Evolutionary conservation across 805 yeast species (phyloP), one percentile per base, ranked within the genome.

Genomic region (Myxozyma monticola): DNA sequence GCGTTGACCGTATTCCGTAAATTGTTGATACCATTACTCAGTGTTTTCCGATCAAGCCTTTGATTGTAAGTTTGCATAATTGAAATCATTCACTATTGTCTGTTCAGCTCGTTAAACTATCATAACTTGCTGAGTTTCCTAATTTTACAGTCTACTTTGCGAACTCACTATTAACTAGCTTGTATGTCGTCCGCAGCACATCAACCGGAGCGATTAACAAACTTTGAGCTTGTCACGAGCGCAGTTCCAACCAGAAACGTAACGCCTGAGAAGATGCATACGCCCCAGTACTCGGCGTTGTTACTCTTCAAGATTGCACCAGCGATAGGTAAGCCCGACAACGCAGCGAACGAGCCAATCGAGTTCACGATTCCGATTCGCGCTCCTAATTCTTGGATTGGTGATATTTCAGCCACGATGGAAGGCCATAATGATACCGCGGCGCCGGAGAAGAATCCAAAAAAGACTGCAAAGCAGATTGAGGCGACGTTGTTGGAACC

Each of bases 301-400:
- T 60, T 62, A 10, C 42, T 58, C n/a, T 53, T 50, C 33, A 56
- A 17, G 15, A 67, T 42, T 6, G 61, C 65, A 10, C 74, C 74
- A 8, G 71, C 70, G 5, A 69, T 57, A 3, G 74, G 74, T 21
- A 69, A 59, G 4, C 74, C 73, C 2, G 67, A 65, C 28, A 70
- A 61, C n/a, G n/a, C n/a, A n/a, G n/a, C n/a, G n/a, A n/a, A n/a
- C 1, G 66, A 62, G 7, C 70, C 73, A 33, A 70, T n/a, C 14
- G 76, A 70, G 31, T 85, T 71, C 0, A 86, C 76, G 35, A 79
- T 48, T 1, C 86, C 85, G 87, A 87, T 84, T 7, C 68, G 49
- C 7, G 60, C 57, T 5, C 70, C 69, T 10, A 64, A 53, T 18
- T 60, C 44, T 7, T 54, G 46, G 22, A 65, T 39, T 0, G 59